phyloP scores from a whole-genome alignment of 2,329 filamentous ascomycete species.

The Exserohilum turcica region DNA sequence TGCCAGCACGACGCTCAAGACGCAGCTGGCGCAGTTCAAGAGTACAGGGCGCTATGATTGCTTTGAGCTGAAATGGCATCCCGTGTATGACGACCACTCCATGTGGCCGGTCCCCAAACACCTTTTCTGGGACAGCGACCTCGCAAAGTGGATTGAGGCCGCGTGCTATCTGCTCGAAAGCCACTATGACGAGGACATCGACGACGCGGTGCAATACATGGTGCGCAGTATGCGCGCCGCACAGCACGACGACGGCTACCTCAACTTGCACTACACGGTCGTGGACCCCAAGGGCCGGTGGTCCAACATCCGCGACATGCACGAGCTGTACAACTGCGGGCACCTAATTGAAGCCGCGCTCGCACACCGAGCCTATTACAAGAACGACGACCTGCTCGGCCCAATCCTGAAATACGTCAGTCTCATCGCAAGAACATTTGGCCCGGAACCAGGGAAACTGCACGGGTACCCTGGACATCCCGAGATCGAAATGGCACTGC shows the following conservation, averaged over 20 bases:
- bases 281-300: constrained; percentile 62
- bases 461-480: constrained; percentile 67
- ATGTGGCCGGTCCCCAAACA: constrained; percentile 63
- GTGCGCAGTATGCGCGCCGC: constrained; percentile 62
- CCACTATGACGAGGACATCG: constrained; percentile 53
- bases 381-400: constrained; percentile 58
- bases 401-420: constrained; percentile 62
- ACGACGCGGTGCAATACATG: constrained; percentile 60
- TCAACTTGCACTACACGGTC: constrained; percentile 68
- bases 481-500: constrained; percentile 58
- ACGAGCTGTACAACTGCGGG: constrained; percentile 66
- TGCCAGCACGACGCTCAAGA: constrained; percentile 10
- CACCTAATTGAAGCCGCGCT: constrained; percentile 60
- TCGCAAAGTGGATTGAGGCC: constrained; percentile 67
- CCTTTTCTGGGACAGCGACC: constrained; percentile 64
- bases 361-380: constrained; percentile 52
- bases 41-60: constrained; percentile 50
- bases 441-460: constrained; percentile 55
- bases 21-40: constrained; percentile 17
- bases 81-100: constrained; percentile 57
- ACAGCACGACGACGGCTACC: constrained; percentile 65
- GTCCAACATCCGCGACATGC: constrained; percentile 65
- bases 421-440: constrained; percentile 59
- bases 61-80: constrained; percentile 63
- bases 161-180: constrained; percentile 62